Conservation (phyloP, 2,329 filamentous ascomycete genomes). For the Fusarium sp. region DNA sequence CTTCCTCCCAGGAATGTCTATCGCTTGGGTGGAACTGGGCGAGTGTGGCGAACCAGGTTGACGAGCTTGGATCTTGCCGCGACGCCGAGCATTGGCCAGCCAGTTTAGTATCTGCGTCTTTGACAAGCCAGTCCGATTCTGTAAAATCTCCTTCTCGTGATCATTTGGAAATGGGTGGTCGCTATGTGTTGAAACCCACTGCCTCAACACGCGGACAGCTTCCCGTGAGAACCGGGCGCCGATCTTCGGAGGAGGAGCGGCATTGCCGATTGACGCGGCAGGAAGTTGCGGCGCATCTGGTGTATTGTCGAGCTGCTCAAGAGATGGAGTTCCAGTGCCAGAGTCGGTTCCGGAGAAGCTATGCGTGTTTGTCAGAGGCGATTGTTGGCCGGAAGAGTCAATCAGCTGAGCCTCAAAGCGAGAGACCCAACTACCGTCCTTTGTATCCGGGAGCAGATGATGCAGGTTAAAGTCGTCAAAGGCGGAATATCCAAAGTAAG, state of each 20-base stretch:
- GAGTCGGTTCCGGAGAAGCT: neutral
- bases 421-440: conserved; percentile 6
- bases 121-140: neutral
- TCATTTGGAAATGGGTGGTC: neutral
- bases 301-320: neutral
- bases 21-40: neutral
- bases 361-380: neutral
- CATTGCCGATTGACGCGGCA: neutral
- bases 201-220: conserved; percentile 25
- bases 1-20: neutral
- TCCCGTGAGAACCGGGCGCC: conserved; percentile 40
- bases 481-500: neutral
- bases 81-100: neutral
- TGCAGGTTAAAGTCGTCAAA: neutral
- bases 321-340: neutral
- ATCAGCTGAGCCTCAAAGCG: conserved; percentile 5
- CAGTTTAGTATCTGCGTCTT: neutral
- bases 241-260: conserved; percentile 31
- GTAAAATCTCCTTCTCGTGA: neutral
- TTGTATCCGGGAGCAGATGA: conserved; percentile 6
- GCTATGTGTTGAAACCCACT: conserved; percentile 28
- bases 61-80: neutral
- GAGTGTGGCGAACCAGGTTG: neutral
- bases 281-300: neutral
- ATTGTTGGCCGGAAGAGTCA: conserved; percentile 10